Evolutionary conservation across 164 flowering plant species (phyloP).

Genomic region (Cinnamomum micranthum): DNA sequence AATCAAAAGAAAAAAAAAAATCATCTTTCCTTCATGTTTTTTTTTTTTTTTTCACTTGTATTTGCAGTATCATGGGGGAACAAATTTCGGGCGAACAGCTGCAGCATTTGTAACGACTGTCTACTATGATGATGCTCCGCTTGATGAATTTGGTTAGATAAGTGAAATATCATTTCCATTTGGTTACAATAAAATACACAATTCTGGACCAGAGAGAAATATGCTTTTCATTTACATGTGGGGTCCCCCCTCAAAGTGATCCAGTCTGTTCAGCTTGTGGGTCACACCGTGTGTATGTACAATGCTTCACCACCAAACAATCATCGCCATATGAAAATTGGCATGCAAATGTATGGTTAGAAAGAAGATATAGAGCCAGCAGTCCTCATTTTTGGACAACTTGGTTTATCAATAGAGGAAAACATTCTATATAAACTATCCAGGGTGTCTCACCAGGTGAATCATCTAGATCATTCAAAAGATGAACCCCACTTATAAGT

Average conservation of each 20-base stretch:
- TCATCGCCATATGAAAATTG: not conserved
- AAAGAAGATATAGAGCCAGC: not conserved
- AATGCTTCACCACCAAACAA: not conserved
- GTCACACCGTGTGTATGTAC: not conserved
- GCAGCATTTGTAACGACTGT: slow-evolving; percentile 63
- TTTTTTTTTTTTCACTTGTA: not conserved
- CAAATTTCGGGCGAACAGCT: slow-evolving; percentile 65
- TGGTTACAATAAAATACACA: not conserved
- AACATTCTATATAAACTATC: no score
- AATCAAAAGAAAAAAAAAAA: not conserved
- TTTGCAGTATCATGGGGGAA: slow-evolving; percentile 75
- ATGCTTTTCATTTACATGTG: no score
- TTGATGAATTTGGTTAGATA: slow-evolving; percentile 67
- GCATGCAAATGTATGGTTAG: not conserved
- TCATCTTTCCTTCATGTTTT: not conserved
- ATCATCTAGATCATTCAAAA: no score
- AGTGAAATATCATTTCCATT: not conserved
- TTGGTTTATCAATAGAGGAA: no score
- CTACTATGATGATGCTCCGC: slow-evolving; percentile 86
- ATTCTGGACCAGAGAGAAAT: not conserved
- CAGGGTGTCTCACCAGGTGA: no score
- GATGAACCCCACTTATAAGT: no score
- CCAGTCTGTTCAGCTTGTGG: no score
- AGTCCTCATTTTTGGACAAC: not conserved
- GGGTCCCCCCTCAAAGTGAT: no score